phyloP scores from a whole-genome alignment of 257 asterid genomes.

The Voacanga thouarsii region DNA sequence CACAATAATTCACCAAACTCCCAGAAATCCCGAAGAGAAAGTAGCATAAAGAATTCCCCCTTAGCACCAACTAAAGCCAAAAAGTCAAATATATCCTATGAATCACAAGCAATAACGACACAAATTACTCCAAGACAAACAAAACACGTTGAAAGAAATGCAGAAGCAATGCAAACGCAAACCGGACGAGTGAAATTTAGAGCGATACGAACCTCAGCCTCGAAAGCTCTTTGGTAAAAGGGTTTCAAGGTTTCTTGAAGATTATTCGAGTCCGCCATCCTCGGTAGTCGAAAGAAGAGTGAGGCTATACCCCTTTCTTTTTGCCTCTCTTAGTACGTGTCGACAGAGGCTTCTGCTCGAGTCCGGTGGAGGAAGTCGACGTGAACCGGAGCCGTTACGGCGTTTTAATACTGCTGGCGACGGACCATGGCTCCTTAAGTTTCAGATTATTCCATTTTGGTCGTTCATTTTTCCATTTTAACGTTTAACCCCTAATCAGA shows the following conservation, averaged over 20 bases:
- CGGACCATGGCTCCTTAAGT: neutral
- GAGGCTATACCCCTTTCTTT: neutral
- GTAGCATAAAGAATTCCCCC: slow-evolving; percentile 1
- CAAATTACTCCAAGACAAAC: neutral
- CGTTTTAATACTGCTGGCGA: no score
- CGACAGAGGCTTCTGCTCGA: neutral
- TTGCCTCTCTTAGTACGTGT: no score
- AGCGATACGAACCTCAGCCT: slow-evolving; percentile 59
- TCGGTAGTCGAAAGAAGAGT: neutral
- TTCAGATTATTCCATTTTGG: neutral
- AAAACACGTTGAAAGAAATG: neutral
- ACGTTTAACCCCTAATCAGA: neutral
- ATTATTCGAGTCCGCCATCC: slow-evolving; percentile 38
- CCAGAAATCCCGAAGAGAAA: neutral
- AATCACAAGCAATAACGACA: neutral
- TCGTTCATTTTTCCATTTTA: neutral
- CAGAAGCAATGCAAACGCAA: neutral
- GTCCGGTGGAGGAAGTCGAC: no score
- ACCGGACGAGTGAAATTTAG: neutral
- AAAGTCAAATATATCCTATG: neutral
- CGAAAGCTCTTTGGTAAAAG: slow-evolving; percentile 69
- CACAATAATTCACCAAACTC: neutral
- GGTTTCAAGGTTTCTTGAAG: slow-evolving; percentile 54
- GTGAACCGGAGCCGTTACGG: no score
- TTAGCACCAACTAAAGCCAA: neutral